Conservation (phyloP, 805 yeast species). For the Yarrowia hollandica region DNA sequence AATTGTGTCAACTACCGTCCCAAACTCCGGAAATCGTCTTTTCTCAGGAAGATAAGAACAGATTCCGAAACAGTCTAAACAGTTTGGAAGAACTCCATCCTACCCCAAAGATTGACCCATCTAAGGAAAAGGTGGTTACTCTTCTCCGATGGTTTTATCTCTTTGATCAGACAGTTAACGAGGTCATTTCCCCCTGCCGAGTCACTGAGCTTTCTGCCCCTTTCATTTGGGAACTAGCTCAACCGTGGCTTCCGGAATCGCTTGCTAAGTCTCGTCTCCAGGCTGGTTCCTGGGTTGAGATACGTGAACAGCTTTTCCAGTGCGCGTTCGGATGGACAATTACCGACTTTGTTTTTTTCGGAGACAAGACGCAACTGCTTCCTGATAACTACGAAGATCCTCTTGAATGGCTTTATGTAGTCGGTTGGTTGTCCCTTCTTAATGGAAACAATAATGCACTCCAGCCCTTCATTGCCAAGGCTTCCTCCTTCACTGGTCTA, state of each 20-base stretch:
- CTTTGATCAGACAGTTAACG: slow-evolving; percentile 2
- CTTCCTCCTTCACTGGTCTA: not conserved
- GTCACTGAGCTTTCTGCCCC: not conserved
- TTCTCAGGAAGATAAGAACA: slow-evolving; percentile 3
- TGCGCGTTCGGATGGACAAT: not conserved
- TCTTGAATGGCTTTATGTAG: slow-evolving; percentile 7
- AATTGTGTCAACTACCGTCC: not conserved
- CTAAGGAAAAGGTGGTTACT: not conserved
- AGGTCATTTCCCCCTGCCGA: slow-evolving; percentile 1
- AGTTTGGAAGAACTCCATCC: not conserved
- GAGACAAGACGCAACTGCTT: not conserved
- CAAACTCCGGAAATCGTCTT: not conserved
- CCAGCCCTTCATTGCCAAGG: not conserved
- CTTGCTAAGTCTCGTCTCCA: not conserved
- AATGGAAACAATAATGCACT: not conserved
- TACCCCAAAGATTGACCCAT: not conserved
- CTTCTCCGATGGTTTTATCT: slow-evolving; percentile 2
- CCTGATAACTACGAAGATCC: slow-evolving; percentile 5
- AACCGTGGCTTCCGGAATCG: slow-evolving; percentile 10
- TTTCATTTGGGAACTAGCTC: not conserved
- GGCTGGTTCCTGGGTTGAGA: not conserved
- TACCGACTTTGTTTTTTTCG: not conserved
- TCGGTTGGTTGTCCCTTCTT: not conserved
- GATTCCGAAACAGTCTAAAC: slow-evolving; percentile 5
- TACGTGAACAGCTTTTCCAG: slow-evolving; percentile 1